phyloP scores from a whole-genome alignment of 257 asterid genomes.

The Nicotiana undulata region DNA sequence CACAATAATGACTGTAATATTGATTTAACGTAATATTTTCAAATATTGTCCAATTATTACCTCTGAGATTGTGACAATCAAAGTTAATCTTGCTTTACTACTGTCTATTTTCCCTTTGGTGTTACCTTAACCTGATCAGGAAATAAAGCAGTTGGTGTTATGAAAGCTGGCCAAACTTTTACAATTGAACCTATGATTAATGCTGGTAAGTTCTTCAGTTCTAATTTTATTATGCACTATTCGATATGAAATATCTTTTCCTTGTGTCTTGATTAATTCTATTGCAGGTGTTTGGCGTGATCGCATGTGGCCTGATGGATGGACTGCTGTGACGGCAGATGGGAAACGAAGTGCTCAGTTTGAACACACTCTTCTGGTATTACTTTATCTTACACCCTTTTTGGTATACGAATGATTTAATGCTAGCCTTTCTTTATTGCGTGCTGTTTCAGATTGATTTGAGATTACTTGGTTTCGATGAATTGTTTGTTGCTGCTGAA shows the following conservation, averaged over 20 bases:
- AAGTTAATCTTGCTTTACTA: neutral
- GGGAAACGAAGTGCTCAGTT: constrained; percentile 97
- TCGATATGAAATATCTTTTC: neutral
- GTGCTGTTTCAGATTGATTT: neutral
- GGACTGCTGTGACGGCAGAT: constrained; percentile 93
- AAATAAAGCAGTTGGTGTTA: constrained; percentile 96
- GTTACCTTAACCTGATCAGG: constrained; percentile 60
- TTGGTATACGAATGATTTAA: neutral
- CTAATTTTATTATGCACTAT: neutral
- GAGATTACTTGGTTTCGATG: neutral
- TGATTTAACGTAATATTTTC: neutral
- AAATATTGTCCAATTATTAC: neutral
- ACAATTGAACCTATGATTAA: constrained; percentile 97
- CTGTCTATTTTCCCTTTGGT: neutral
- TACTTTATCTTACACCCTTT: neutral
- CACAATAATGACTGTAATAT: neutral
- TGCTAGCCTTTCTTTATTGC: neutral
- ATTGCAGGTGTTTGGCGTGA: constrained; percentile 85
- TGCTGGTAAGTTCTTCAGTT: constrained; percentile 37
- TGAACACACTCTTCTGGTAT: constrained; percentile 90
- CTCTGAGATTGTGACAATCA: neutral
- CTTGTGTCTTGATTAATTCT: constrained; percentile 5
- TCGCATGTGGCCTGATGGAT: constrained; percentile 98
- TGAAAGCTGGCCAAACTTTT: constrained; percentile 95
- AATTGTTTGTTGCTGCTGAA: neutral